Evolutionary conservation across 2,329 filamentous ascomycete species (phyloP), one percentile per base, ranked within the genome.

Genomic region (Cephalotrichum gorgonifer): DNA sequence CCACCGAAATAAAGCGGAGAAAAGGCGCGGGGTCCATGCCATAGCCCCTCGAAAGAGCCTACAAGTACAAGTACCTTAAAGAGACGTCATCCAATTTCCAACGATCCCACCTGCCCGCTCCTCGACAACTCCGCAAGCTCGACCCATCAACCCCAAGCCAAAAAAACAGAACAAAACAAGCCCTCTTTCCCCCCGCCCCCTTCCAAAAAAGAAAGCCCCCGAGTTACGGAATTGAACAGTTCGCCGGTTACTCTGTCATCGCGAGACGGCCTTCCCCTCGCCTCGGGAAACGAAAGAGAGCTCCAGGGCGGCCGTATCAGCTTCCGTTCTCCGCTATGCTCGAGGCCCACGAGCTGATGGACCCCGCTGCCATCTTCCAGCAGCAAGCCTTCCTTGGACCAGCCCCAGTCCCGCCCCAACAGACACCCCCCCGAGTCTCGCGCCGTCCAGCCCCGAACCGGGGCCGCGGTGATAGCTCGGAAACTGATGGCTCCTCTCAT

Each of bases 311-410:
- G 43, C 43, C 43, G n/a, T 22, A 42, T 26, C 47, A 28, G 25
- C n/a, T 43, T 49, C 33, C 41, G 43, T 33, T 41, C 22, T 17
- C 25, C 35, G 33, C 45, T 25, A 33, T 44, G 31, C 38, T 46
- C 43, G 30, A 27, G 44, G 23, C 17, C 60, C 56, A 52, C 35
- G 35, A 20, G 35, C n/a, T 39, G 35, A 84, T 84, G 79, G 76
- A 83, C 61, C 70, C 75, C 54, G 69, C 73, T 54, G 72, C 74
- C 59, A 69, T 81, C 58, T 80, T 81, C 58, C 76, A 75, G 55
- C 76, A 75, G 55, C 78, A 78, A 61, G 78, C 75, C 59, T 69
- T 79, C 57, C 60, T 62, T 61, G n/a, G n/a, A n/a, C n/a, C n/a
- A n/a, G 50, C 53, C 53, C 28, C 53, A 35, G 42, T 31, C n/a